Percentiles rank a stretch among this genome's conserved stretches.
Evolutionary conservation across 108 stramenopile species (phyloP).

Genomic region (Nannochloropsis salina): DNA sequence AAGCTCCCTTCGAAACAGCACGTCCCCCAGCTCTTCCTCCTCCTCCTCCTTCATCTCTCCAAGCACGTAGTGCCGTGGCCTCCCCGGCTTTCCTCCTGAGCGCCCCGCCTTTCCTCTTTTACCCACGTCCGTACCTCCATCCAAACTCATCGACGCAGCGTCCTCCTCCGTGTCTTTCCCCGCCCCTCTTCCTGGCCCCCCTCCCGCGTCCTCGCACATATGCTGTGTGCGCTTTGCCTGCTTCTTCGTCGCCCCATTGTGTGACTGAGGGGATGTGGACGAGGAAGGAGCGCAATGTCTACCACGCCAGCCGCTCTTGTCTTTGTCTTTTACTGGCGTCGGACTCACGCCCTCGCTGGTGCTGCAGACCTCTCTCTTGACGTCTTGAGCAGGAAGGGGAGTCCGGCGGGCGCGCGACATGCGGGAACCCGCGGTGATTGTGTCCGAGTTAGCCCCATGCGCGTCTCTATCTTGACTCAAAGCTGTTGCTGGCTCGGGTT

Average conservation of each 20-base stretch:
- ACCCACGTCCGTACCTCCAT: too few species aligned
- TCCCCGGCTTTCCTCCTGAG: too few species aligned
- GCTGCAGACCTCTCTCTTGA: background rate
- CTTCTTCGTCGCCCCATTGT: background rate
- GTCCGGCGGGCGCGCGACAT: background rate
- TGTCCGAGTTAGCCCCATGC: background rate
- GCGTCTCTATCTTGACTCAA: too few species aligned
- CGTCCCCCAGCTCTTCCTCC: background rate
- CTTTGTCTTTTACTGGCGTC: background rate
- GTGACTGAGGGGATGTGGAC: background rate
- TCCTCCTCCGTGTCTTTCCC: background rate
- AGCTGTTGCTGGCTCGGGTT: too few species aligned
- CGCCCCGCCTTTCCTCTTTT: too few species aligned
- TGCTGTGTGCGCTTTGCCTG: background rate
- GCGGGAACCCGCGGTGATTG: background rate
- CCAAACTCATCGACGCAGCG: background rate
- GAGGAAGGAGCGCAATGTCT: background rate
- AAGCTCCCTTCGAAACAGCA: background rate
- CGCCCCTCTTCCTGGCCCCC: background rate
- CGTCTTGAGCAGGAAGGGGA: background rate
- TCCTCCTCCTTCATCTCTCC: too few species aligned
- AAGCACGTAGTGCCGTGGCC: too few species aligned
- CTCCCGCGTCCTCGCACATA: background rate
- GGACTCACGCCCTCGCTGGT: background rate
- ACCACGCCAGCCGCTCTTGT: background rate